Conservation (phyloP, 2,329 filamentous ascomycete genomes). For the Torrubiella hemipterigena region DNA sequence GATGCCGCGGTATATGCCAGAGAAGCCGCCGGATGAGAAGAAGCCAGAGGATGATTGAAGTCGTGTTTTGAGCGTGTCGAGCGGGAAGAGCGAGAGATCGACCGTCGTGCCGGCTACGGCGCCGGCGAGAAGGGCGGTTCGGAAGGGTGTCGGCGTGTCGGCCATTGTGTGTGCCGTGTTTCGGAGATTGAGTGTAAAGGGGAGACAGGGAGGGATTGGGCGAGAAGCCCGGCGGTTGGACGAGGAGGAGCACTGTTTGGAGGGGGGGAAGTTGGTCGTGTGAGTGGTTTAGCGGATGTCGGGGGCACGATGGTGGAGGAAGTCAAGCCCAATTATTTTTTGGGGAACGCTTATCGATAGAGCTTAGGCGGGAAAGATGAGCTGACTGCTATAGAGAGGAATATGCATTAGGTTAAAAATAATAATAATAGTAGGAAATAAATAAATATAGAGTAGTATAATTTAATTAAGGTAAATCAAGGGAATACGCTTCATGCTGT, state of each 20-base stretch:
- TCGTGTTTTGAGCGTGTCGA: conserved; percentile 97
- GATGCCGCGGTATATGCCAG: conserved; percentile 84
- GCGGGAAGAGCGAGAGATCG: conserved; percentile 90
- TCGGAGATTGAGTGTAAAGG: too few relatives aligned
- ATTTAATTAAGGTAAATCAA: too few relatives aligned
- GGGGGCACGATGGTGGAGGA: neutral
- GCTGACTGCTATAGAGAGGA: too few relatives aligned
- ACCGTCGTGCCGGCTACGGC: conserved; percentile 89
- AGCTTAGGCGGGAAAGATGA: too few relatives aligned
- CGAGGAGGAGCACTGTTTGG: neutral
- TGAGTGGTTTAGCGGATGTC: too few relatives aligned
- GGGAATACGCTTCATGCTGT: too few relatives aligned
- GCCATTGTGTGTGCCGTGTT: conserved; percentile 4
- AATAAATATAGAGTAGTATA: too few relatives aligned
- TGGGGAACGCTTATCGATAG: too few relatives aligned
- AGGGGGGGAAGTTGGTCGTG: neutral
- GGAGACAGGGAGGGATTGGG: neutral
- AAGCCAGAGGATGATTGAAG: conserved; percentile 75
- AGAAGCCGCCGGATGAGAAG: conserved; percentile 74
- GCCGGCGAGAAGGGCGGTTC: conserved; percentile 61
- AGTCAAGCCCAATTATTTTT: neutral
- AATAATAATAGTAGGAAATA: too few relatives aligned
- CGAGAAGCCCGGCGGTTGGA: neutral
- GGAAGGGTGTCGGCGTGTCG: conserved; percentile 32
- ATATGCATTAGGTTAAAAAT: too few relatives aligned